These are phyloP conservation scores for Tuber umbilicatum DNA, from an alignment of 495 filamentous ascomycete genomes.

Conservation along the genomic window DNA sequence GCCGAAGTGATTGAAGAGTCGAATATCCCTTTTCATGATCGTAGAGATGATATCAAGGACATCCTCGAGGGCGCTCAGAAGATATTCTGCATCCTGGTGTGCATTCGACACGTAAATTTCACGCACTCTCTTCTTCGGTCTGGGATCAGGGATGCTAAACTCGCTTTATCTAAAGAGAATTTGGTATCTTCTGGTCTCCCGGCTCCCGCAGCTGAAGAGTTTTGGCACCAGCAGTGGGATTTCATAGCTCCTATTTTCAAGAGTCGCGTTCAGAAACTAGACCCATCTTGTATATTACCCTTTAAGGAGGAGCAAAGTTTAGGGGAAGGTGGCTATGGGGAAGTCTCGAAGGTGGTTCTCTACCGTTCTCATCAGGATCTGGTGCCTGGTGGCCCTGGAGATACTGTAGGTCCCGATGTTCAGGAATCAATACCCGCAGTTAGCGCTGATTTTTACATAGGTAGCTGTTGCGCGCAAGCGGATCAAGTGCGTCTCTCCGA, in stretches of 20 bases:
- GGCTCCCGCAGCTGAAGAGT: not conserved
- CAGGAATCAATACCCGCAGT: not conserved
- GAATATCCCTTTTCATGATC: not conserved
- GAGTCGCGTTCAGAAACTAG: not conserved
- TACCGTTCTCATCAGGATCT: not conserved
- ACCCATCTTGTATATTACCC: not conserved
- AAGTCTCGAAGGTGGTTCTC: not conserved
- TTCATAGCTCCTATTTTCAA: not conserved
- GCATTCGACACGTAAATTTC: not conserved
- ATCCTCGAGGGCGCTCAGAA: not conserved
- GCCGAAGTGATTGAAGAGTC: not conserved
- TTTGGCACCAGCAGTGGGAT: not conserved
- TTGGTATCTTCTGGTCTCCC: not conserved
- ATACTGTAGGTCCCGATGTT: not conserved
- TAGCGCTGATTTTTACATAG: not conserved
- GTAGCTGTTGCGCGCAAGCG: not conserved
- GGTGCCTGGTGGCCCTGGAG: not conserved
- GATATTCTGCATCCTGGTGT: slow-evolving; percentile 10
- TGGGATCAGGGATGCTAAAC: not conserved
- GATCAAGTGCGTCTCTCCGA: not conserved
- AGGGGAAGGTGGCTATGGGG: not conserved
- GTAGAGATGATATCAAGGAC: too few species aligned
- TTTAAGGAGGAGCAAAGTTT: not conserved
- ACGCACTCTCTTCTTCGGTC: not conserved
- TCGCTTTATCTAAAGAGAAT: not conserved